Evolutionary conservation across 1,139 yeast species (phyloP).

Genomic region (Geotrichum restrictum): DNA sequence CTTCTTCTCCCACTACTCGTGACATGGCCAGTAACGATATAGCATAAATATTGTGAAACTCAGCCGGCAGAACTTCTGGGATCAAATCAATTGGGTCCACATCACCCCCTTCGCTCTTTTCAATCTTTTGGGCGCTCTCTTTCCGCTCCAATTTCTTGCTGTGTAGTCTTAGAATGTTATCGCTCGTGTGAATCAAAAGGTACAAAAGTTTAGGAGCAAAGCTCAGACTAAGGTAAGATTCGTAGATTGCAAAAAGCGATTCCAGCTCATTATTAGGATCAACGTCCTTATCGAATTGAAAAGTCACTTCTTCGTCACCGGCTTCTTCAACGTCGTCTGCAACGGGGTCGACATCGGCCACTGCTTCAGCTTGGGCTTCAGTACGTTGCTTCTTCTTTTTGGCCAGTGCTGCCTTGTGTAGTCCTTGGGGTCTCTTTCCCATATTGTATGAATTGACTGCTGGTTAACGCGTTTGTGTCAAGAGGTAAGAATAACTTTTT

Average conservation of each 20-base stretch:
- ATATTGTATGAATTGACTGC: constrained; percentile 20
- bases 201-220: constrained; percentile 13
- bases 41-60: constrained; percentile 71
- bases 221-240: neutral
- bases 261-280: constrained; percentile 75
- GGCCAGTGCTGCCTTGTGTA: constrained; percentile 59
- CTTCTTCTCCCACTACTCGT: constrained; percentile 21
- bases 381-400: constrained; percentile 40
- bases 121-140: neutral
- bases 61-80: constrained; percentile 45
- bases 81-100: constrained; percentile 19
- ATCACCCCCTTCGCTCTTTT: constrained; percentile 8
- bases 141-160: constrained; percentile 13
- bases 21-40: constrained; percentile 46
- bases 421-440: constrained; percentile 72
- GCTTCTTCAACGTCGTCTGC: constrained; percentile 21
- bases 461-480: too few species aligned
- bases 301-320: constrained; percentile 47
- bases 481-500: neutral
- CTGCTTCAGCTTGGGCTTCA: constrained; percentile 23
- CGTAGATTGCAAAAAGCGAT: constrained; percentile 63
- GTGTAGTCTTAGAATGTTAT: constrained; percentile 33
- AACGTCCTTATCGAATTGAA: constrained; percentile 65
- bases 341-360: constrained; percentile 16
- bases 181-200: constrained; percentile 77